Evolutionary conservation across 495 filamentous ascomycete species (phyloP), one percentile per base, ranked within the genome.

Genomic region (Extremus antarcticus): DNA sequence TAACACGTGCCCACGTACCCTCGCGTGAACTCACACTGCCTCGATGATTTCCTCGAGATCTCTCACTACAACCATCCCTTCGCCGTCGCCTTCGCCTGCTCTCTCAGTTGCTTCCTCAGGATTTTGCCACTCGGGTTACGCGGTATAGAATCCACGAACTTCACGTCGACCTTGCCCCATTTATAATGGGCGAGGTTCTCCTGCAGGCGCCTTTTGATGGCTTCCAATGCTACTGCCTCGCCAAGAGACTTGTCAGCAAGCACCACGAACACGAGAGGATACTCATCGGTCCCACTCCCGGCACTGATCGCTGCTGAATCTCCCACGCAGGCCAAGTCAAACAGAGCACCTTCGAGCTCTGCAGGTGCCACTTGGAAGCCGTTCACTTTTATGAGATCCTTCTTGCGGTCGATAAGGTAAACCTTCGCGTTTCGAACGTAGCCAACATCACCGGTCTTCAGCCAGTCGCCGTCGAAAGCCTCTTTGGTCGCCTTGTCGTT

Each of bases 401-500:
- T 65, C 3, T 41, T 43, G 0, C 65, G 57, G 38, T 62, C 65
- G 43, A 63, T 50, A 3, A 67, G 45, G 43, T 62, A 65, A 24
- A 59, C 54, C 49, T 55, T 54, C 29, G 50, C 58, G 51, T 60
- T 43, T 9, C 23, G 10, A 0, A 54, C 2, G 35, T 60, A 60
- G 1, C 57, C 58, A 25, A 61, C 53, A 29, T 64, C 62, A 41
- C 62, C 62, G 1, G 62, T 64, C 48, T 50, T 49, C 19, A 62
- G 51, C 62, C 62, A 65, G 9, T 85, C 76, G 32, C 78, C 83
- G 53, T 70, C 61, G 48, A 86, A 72, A 0, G 83, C 79, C 38
- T 83, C 78, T 2, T 67, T 66, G 2, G 88, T 91, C 7, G 85
- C 87, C 56, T 80, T 68, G 1, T 74, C 73, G 55, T 88, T 89